Evolutionary conservation across 2,329 filamentous ascomycete species (phyloP).

Genomic region (Rhynchosporium agropyri): DNA sequence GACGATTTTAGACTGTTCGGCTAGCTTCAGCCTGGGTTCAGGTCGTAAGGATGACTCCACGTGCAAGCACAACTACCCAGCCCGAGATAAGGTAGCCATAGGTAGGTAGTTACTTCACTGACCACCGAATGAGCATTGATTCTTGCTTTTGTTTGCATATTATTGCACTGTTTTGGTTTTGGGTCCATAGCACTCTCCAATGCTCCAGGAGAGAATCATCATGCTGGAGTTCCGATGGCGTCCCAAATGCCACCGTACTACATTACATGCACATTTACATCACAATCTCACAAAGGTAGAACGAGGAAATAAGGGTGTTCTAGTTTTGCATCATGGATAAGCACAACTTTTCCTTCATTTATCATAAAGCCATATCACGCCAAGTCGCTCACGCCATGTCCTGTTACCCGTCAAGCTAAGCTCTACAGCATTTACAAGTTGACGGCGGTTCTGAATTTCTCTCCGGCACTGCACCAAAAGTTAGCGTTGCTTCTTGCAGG

Average conservation of each 20-base stretch:
- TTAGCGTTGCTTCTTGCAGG: neutral
- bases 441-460: constrained; percentile 88
- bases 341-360: constrained; percentile 33
- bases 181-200: neutral
- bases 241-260: too few species aligned
- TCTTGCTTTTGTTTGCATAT: neutral
- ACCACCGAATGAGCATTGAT: neutral
- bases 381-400: constrained; percentile 19
- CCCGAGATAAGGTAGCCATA: too few species aligned
- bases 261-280: neutral
- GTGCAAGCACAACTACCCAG: constrained; percentile 5
- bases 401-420: constrained; percentile 20
- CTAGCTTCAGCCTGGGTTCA: constrained; percentile 8
- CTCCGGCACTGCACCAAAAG: constrained; percentile 59
- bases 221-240: too few species aligned
- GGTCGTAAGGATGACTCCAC: constrained; percentile 7
- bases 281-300: neutral
- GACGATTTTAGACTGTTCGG: constrained; percentile 8
- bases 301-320: too few species aligned
- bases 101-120: too few species aligned
- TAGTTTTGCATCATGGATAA: neutral
- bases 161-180: neutral
- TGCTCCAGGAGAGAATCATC: too few species aligned
- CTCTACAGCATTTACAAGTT: constrained; percentile 66
- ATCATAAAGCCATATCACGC: constrained; percentile 21